Evolutionary conservation across 2,329 filamentous ascomycete species (phyloP).

Genomic region (Chrysoporthe cubensis): DNA sequence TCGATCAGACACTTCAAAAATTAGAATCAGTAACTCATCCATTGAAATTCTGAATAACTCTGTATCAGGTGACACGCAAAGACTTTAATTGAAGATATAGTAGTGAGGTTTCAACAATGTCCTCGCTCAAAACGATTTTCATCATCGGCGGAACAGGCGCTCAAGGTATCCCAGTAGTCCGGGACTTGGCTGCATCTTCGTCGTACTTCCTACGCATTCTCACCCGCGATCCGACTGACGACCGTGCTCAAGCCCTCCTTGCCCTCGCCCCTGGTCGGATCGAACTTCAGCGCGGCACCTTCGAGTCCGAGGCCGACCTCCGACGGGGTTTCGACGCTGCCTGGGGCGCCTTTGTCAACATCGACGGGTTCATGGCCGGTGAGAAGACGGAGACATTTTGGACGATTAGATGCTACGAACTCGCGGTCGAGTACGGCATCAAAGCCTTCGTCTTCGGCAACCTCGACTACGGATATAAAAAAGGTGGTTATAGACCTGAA

Average conservation of each 20-base stretch:
- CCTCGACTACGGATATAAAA: constrained; percentile 30
- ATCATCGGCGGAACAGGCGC: constrained; percentile 56
- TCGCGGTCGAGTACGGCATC: constrained; percentile 28
- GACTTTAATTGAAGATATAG: too few species aligned
- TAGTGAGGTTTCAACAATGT: neutral
- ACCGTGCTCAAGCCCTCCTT: constrained; percentile 47
- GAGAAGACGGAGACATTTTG: constrained; percentile 31
- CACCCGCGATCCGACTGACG: constrained; percentile 49
- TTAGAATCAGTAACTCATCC: too few species aligned
- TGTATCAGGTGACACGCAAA: too few species aligned
- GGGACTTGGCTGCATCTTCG: constrained; percentile 45
- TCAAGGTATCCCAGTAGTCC: constrained; percentile 53
- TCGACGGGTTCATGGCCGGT: constrained; percentile 31
- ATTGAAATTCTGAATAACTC: too few species aligned
- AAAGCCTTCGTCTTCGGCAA: constrained; percentile 28
- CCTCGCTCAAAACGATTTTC: constrained; percentile 32
- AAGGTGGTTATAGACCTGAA: constrained; percentile 25
- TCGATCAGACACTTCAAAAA: too few species aligned
- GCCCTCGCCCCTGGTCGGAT: constrained; percentile 45
- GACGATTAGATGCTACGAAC: constrained; percentile 30
- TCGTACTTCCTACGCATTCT: constrained; percentile 51
- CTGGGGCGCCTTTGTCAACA: constrained; percentile 39
- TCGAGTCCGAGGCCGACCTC: constrained; percentile 49
- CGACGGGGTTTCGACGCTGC: constrained; percentile 49
- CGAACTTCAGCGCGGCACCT: constrained; percentile 51